Evolutionary conservation across 495 filamentous ascomycete genomes (phyloP).

Genomic region (Penicillium daleae): DNA sequence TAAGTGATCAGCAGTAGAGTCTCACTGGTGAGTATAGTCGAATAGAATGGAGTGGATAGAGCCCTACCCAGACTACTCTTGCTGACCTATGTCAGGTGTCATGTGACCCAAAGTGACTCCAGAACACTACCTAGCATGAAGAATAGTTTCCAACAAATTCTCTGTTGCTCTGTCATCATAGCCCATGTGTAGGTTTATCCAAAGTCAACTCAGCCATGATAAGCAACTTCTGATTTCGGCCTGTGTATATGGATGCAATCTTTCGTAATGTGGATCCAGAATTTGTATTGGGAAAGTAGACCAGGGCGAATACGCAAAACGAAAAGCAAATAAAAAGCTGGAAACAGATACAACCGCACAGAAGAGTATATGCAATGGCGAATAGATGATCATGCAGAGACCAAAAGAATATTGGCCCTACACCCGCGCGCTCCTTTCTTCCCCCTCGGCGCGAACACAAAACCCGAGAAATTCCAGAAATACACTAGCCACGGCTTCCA

Average conservation of each 20-base stretch:
- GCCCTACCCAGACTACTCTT: no score
- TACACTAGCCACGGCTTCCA: background rate
- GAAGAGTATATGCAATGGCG: constrained; percentile 31
- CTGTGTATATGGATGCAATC: background rate
- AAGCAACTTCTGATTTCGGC: no score
- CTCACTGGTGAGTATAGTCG: no score
- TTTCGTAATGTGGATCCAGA: background rate
- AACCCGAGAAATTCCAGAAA: constrained; percentile 14
- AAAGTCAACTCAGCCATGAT: no score
- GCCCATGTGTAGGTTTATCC: no score
- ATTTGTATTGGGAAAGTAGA: constrained; percentile 6
- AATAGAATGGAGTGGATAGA: no score
- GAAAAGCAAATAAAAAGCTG: constrained; percentile 12
- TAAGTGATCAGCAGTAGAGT: no score
- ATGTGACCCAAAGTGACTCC: no score
- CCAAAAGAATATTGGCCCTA: background rate
- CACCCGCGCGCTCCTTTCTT: constrained; percentile 13
- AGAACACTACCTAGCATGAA: no score
- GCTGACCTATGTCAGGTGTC: no score
- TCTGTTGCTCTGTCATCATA: no score
- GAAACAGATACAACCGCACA: constrained; percentile 24
- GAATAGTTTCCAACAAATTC: no score
- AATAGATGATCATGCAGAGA: constrained; percentile 18
- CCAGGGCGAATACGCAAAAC: constrained; percentile 8
- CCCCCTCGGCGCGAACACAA: constrained; percentile 10